These are phyloP conservation scores for Rhexocercosporidium sp. DNA, from an alignment of 2,329 filamentous ascomycete species.

Conservation along the genomic window DNA sequence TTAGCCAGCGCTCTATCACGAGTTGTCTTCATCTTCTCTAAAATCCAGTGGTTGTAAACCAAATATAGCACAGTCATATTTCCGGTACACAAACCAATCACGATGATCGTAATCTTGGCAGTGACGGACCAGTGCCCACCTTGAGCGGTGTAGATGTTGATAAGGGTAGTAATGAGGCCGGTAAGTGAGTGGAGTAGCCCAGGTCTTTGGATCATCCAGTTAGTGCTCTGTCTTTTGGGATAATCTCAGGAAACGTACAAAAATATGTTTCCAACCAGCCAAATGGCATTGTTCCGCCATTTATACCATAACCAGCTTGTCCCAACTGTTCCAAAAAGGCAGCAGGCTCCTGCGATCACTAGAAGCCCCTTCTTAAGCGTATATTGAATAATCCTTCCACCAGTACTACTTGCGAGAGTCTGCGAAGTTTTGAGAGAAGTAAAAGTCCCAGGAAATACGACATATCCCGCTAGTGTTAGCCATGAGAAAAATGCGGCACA, in stretches of 20 bases:
- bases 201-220: conserved; percentile 16
- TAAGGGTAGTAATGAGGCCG: conserved; percentile 25
- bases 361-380: conserved; percentile 8
- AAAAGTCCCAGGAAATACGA: conserved; percentile 13
- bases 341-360: conserved; percentile 5
- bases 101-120: conserved; percentile 22
- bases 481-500: conserved; percentile 15
- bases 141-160: conserved; percentile 26
- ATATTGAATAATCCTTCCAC: conserved; percentile 14
- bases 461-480: conserved; percentile 17
- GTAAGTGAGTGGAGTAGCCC: conserved; percentile 21
- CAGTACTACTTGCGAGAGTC: conserved; percentile 10
- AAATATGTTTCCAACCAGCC: conserved; percentile 10
- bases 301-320: conserved; percentile 7
- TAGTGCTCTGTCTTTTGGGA: background rate
- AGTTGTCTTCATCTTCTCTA: conserved; percentile 19
- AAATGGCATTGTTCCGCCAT: conserved; percentile 3
- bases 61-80: conserved; percentile 20
- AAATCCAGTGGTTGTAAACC: conserved; percentile 21
- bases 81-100: conserved; percentile 20
- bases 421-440: conserved; percentile 9
- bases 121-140: conserved; percentile 22
- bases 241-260: conserved; percentile 10
- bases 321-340: background rate
- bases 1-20: conserved; percentile 17